Base-by-base conservation (phyloP, 768 basidiomycete species). In the Russula vinacea region DNA sequence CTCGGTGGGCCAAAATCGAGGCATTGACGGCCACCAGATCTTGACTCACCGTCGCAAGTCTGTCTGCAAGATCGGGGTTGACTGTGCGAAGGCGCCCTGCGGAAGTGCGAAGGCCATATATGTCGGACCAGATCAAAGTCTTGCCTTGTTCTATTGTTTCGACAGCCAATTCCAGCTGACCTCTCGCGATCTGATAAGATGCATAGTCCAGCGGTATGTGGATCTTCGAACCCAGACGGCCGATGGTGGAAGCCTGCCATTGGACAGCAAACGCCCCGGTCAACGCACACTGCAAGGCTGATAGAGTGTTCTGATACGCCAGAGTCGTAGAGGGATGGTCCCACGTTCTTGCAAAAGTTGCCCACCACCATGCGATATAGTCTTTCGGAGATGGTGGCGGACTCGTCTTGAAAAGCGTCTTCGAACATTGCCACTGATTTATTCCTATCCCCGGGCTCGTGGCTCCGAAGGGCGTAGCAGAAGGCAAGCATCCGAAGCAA, bases 111-210 rank as follows among this genome's bases (percentile, higher is more conserved):
- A 64, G 42, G 35, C 57, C 51, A 54, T 50, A 50, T 26, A 64
- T 45, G 24, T 54, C 62, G 10, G 57, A 58, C 62, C 62, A 64
- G 17, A 64, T 40, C 16, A 59, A 24, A 13, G 35, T 24, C 39
- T 39, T 51, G 6, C 62, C 62, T 45, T 39, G 56, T 19, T 63
- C 62, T 4, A 63, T 39, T n/a, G 62, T 53, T 33, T 59, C 57
- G 29, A 64, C 8, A 5, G 62, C 62, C 44, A 29, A 33, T 35
- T 58, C 62, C 6, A 59, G 22, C 32, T 37, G 51, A 17, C n/a
- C 62, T 32, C 11, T 29, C 8, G 39, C 19, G 5, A 59, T 49
- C 26, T 45, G 57, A 47, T 39, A 54, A 11, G 62, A 59, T 6
- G 62, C 57, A 5, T 54, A 59, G 0, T 64, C 57, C 1, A 40